Evolutionary conservation across 345 rosid species (phyloP).

Genomic region (Eucalyptus globulus): DNA sequence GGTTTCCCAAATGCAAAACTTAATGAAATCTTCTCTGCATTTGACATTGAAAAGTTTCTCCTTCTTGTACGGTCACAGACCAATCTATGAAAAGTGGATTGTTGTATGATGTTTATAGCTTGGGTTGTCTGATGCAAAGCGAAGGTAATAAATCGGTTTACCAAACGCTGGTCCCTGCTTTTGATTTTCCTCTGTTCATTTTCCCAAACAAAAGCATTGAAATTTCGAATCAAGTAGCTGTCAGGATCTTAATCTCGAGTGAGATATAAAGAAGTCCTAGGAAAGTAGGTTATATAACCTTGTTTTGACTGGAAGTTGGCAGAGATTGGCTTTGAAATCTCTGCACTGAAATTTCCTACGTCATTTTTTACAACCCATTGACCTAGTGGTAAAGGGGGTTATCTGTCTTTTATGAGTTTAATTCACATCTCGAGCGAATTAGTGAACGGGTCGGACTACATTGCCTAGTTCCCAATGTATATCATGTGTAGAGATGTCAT

Average conservation of each 20-base stretch:
- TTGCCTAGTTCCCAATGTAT: background rate
- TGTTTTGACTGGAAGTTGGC: background rate
- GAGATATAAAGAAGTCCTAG: background rate
- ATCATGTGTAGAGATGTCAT: background rate
- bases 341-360: background rate
- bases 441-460: rapidly evolving
- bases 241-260: background rate
- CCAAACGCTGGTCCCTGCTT: background rate
- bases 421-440: background rate
- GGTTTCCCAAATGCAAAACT: background rate
- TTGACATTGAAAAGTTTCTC: background rate
- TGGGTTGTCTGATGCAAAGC: background rate
- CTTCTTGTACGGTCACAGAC: background rate
- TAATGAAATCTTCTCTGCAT: background rate
- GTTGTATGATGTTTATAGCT: background rate
- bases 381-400: background rate
- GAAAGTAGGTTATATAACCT: background rate
- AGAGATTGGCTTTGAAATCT: background rate
- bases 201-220: background rate
- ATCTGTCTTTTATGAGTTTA: background rate
- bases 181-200: background rate
- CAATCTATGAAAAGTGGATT: background rate
- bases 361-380: background rate
- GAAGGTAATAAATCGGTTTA: background rate
- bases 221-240: background rate